phyloP scores from a whole-genome alignment of 1,284 basidiomycete genomes.

The Rugosomyces carneus region DNA sequence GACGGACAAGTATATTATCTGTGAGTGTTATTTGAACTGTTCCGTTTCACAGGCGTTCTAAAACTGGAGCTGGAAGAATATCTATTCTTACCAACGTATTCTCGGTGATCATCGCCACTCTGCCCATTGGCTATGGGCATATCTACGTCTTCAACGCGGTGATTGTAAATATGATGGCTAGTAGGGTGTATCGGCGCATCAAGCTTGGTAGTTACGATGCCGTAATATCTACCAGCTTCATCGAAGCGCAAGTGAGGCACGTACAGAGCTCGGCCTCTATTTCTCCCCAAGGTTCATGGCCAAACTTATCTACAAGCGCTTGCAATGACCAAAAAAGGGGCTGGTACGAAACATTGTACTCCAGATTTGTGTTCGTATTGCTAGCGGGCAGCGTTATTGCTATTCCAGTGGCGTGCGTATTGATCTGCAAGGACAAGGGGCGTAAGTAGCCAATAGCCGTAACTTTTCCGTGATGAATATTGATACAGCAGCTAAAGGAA shows the following conservation, averaged over 20 bases:
- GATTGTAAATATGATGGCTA: constrained; percentile 12
- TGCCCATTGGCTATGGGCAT: constrained; percentile 1
- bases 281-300: neutral
- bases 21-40: neutral
- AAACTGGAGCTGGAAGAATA: neutral
- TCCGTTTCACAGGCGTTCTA: neutral
- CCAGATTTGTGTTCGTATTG: neutral
- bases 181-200: constrained; percentile 11
- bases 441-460: neutral
- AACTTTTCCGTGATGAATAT: too few relatives aligned
- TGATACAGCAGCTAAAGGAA: too few relatives aligned
- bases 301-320: neutral
- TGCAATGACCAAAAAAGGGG: neutral
- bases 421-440: neutral
- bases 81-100: constrained; percentile 9
- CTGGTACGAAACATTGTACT: neutral
- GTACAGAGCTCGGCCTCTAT: neutral
- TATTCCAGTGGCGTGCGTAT: neutral
- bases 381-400: neutral
- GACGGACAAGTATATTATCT: constrained; percentile 1
- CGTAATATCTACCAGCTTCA: constrained; percentile 1
- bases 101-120: constrained; percentile 1
- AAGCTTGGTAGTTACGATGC: constrained; percentile 7
- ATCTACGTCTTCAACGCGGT: constrained; percentile 4
- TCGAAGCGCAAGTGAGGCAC: neutral